Evolutionary conservation across 495 filamentous ascomycete genomes (phyloP).

Genomic region (Oleoguttula mirabilis): DNA sequence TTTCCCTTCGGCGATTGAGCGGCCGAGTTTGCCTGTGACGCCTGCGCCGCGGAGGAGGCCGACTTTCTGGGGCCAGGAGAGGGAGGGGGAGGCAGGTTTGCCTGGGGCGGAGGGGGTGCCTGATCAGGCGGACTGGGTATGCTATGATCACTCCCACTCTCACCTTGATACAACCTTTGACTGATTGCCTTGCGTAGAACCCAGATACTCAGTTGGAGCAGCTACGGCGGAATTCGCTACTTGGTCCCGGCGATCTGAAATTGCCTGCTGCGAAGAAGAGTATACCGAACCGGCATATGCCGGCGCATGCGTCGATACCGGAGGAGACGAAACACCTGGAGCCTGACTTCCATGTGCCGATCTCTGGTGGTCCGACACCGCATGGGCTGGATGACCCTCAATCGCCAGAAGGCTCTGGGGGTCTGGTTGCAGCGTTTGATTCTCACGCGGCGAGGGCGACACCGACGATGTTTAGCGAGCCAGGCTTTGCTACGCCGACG

Average conservation of each 20-base stretch:
- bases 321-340: neutral
- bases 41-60: constrained; percentile 60
- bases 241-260: constrained; percentile 14
- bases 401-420: no score
- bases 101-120: constrained; percentile 70
- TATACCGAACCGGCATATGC: constrained; percentile 1
- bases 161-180: neutral
- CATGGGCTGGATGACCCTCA: neutral
- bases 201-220: constrained; percentile 56
- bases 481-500: neutral
- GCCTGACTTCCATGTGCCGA: neutral
- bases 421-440: no score
- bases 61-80: constrained; percentile 36
- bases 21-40: constrained; percentile 83
- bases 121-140: constrained; percentile 79
- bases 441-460: neutral
- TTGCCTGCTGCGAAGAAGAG: constrained; percentile 6
- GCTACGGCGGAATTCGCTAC: constrained; percentile 37
- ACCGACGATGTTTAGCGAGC: constrained; percentile 3
- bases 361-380: no score
- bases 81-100: constrained; percentile 43
- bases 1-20: constrained; percentile 72
- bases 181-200: constrained; percentile 38
- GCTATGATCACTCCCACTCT: constrained; percentile 19
- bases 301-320: neutral